Evolutionary conservation across 1,284 basidiomycete genomes (phyloP).

Genomic region (Irpex sp.): DNA sequence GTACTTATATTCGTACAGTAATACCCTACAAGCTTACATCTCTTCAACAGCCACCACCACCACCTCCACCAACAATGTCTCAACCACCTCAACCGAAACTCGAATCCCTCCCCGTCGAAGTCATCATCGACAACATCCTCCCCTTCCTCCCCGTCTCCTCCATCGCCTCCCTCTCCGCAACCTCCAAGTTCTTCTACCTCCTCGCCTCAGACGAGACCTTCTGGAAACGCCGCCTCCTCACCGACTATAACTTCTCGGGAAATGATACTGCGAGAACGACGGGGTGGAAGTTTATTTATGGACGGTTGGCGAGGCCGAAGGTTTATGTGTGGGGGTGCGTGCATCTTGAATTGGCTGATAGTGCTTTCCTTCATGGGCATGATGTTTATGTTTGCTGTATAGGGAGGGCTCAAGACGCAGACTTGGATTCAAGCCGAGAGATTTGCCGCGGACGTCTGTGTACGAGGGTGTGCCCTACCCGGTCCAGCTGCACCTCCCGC

Average conservation of each 20-base stretch:
- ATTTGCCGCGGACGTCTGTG: slow-evolving; percentile 32
- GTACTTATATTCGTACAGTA: too few relatives aligned
- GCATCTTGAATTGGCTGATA: neutral
- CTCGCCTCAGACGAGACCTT: slow-evolving; percentile 73
- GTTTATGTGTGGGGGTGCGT: slow-evolving; percentile 82
- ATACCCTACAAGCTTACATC: too few relatives aligned
- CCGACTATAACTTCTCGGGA: slow-evolving; percentile 79
- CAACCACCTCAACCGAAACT: slow-evolving; percentile 19
- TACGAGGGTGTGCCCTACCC: slow-evolving; percentile 58
- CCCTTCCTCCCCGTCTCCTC: slow-evolving; percentile 56
- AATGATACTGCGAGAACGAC: slow-evolving; percentile 63
- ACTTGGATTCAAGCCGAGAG: slow-evolving; percentile 43
- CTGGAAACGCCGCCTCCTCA: slow-evolving; percentile 69
- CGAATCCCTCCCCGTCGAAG: slow-evolving; percentile 62
- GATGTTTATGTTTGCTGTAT: neutral
- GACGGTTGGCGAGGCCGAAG: slow-evolving; percentile 53
- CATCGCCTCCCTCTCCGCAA: slow-evolving; percentile 52
- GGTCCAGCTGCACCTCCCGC: slow-evolving; percentile 49
- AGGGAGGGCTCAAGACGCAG: slow-evolving; percentile 47
- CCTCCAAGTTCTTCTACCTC: slow-evolving; percentile 53
- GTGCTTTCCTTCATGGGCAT: neutral
- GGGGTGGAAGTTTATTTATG: slow-evolving; percentile 81
- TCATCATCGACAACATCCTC: slow-evolving; percentile 72
- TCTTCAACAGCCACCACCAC: neutral
- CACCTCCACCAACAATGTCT: slow-evolving; percentile 4